These are phyloP conservation scores for Amylostereum areolatum DNA, from an alignment of 1,284 basidiomycete species.

Conservation along the genomic window DNA sequence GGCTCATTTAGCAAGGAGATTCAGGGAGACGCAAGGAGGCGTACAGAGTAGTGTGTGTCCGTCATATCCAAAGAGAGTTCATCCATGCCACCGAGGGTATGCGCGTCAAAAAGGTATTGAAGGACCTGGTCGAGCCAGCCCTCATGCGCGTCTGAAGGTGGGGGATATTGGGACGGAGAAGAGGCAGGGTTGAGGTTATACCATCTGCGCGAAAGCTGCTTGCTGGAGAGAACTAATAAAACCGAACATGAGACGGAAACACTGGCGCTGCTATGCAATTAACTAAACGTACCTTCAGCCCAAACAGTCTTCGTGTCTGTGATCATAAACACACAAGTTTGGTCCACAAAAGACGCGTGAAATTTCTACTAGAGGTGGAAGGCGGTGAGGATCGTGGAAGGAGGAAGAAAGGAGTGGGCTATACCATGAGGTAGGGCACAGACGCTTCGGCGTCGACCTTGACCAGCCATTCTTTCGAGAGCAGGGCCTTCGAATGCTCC, in stretches of 20 bases:
- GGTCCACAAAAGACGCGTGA: conserved; percentile 44
- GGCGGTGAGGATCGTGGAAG: background rate
- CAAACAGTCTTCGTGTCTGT: conserved; percentile 72
- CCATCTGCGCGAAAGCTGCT: conserved; percentile 64
- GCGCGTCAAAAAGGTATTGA: conserved; percentile 45
- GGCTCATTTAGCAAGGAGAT: background rate
- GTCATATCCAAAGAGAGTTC: conserved; percentile 54
- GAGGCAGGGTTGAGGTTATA: conserved; percentile 40
- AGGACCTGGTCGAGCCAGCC: conserved; percentile 49
- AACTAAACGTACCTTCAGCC: conserved; percentile 53
- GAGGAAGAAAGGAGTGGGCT: conserved; percentile 22
- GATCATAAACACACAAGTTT: conserved; percentile 53
- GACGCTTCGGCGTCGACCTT: conserved; percentile 54
- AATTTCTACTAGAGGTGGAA: conserved; percentile 41
- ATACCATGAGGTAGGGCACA: conserved; percentile 64
- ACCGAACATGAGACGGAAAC: conserved; percentile 5
- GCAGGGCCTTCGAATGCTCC: conserved; percentile 51
- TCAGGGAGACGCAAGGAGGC: conserved; percentile 13
- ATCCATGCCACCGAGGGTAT: conserved; percentile 50
- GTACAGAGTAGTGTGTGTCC: conserved; percentile 55
- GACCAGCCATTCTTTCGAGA: conserved; percentile 67
- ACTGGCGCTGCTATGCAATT: background rate
- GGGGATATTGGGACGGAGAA: conserved; percentile 3
- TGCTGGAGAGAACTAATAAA: conserved; percentile 46
- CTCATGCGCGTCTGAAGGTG: conserved; percentile 40